Evolutionary conservation across 192 early-diverging fungal genomes (phyloP).

Genomic region (Linnemannia hyalina): DNA sequence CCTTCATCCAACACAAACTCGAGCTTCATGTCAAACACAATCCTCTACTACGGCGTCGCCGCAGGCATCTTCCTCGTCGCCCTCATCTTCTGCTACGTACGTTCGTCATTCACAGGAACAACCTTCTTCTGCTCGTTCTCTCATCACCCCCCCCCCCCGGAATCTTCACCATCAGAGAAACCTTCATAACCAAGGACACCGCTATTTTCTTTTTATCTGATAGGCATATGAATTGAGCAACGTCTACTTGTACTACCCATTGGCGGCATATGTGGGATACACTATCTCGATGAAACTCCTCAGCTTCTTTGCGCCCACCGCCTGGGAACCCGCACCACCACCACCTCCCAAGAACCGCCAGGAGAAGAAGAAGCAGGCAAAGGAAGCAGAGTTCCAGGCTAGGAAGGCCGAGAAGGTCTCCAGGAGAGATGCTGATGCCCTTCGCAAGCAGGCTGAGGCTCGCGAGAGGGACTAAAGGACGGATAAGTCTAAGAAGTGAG

Average conservation of each 20-base stretch:
- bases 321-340: slow-evolving; percentile 40
- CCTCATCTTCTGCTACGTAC: slow-evolving; percentile 51
- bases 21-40: slow-evolving; percentile 35
- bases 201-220: neutral
- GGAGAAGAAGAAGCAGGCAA: slow-evolving; percentile 50
- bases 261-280: slow-evolving; percentile 37
- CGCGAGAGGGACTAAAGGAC: slow-evolving; percentile 11
- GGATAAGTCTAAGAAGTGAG: neutral
- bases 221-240: slow-evolving; percentile 47
- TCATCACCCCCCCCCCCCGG: neutral
- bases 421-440: slow-evolving; percentile 42
- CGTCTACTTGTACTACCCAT: slow-evolving; percentile 38
- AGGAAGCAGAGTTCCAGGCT: slow-evolving; percentile 32
- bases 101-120: neutral
- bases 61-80: slow-evolving; percentile 33
- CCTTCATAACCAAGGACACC: neutral
- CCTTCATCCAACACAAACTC: neutral
- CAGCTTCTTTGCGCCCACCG: slow-evolving; percentile 33
- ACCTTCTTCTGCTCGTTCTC: neutral
- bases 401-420: slow-evolving; percentile 27
- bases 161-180: neutral
- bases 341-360: slow-evolving; percentile 41
- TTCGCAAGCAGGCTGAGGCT: slow-evolving; percentile 42
- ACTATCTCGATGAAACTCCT: slow-evolving; percentile 32
- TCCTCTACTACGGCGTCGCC: slow-evolving; percentile 27